These are phyloP conservation scores for Podospora australis DNA, from an alignment of 495 filamentous ascomycete species.

Conservation along the genomic window DNA sequence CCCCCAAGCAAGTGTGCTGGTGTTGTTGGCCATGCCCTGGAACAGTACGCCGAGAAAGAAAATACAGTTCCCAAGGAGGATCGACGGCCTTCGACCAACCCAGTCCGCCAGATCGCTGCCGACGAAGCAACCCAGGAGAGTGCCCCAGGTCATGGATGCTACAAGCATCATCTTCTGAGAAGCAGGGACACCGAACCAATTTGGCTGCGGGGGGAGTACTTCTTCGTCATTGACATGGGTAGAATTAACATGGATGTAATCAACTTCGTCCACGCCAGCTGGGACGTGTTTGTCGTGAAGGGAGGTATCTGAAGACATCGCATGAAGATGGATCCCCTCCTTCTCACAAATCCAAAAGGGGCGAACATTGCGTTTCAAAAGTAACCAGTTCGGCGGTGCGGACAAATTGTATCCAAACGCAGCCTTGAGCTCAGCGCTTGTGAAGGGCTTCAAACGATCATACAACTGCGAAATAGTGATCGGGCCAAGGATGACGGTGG, in stretches of 20 bases:
- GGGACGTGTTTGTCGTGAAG: no score
- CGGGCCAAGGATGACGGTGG: conserved; percentile 1
- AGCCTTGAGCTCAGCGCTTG: not conserved
- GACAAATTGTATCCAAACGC: conserved; percentile 34
- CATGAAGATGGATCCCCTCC: no score
- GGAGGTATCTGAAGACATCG: no score
- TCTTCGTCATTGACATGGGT: not conserved
- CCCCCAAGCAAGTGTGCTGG: conserved; percentile 64
- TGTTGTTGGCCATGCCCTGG: conserved; percentile 58
- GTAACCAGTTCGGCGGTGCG: not conserved
- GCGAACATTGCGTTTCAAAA: not conserved
- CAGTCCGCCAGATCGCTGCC: conserved; percentile 63
- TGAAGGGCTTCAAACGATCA: not conserved
- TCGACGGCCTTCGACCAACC: conserved; percentile 63
- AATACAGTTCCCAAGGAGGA: conserved; percentile 56
- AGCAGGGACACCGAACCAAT: conserved; percentile 2
- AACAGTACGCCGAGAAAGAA: conserved; percentile 72
- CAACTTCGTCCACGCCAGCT: no score
- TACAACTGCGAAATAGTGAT: conserved; percentile 31
- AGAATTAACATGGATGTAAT: not conserved
- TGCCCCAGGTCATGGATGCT: conserved; percentile 77
- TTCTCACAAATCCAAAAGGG: conserved; percentile 2
- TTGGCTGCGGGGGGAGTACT: not conserved
- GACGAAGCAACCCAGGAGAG: conserved; percentile 69
- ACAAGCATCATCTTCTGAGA: conserved; percentile 55